A percentile compares a stretch with the other conserved stretches of the same genome.
These are phyloP conservation scores for Cladophialophora yegresii DNA, from an alignment of 2,329 filamentous ascomycete genomes.

Conservation along the genomic window DNA sequence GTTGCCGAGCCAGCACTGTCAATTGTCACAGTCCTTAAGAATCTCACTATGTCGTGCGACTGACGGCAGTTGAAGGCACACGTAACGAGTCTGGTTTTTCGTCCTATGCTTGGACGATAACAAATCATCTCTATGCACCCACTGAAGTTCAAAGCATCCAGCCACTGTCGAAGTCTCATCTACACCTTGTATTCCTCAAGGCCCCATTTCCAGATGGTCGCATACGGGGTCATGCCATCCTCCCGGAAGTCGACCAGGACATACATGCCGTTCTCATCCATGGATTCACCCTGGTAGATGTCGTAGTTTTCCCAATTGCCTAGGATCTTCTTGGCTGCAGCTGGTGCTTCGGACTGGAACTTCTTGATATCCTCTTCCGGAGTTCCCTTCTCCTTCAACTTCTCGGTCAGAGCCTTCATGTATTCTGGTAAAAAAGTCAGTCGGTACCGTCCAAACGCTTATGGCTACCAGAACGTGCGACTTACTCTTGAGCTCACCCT, in stretches of 20 bases:
- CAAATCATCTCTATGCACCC: constrained; percentile 17
- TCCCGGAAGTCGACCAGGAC: constrained; percentile 72
- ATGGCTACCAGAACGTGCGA: constrained; percentile 13
- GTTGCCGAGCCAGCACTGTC: neutral
- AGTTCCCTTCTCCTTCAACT: constrained; percentile 64
- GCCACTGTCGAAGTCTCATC: constrained; percentile 23
- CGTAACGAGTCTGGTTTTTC: constrained; percentile 16
- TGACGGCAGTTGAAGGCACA: neutral
- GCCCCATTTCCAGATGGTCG: constrained; percentile 95
- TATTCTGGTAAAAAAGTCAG: constrained; percentile 60
- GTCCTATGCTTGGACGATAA: constrained; percentile 20
- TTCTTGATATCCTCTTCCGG: constrained; percentile 67
- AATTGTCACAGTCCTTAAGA: too few relatives aligned
- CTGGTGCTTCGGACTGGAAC: constrained; percentile 75
- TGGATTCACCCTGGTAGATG: constrained; percentile 87
- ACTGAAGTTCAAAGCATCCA: constrained; percentile 11
- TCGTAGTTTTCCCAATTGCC: constrained; percentile 96
- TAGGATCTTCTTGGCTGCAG: constrained; percentile 79
- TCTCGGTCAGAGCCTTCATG: constrained; percentile 83
- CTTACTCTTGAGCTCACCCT: constrained; percentile 80
- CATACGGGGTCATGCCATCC: constrained; percentile 86
- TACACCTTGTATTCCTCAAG: constrained; percentile 90
- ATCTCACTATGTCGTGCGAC: neutral
- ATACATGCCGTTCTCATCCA: constrained; percentile 92
- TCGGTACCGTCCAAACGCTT: neutral